Base-by-base conservation (phyloP, 495 filamentous ascomycete species). In the Annulohypoxylon moriforme region DNA sequence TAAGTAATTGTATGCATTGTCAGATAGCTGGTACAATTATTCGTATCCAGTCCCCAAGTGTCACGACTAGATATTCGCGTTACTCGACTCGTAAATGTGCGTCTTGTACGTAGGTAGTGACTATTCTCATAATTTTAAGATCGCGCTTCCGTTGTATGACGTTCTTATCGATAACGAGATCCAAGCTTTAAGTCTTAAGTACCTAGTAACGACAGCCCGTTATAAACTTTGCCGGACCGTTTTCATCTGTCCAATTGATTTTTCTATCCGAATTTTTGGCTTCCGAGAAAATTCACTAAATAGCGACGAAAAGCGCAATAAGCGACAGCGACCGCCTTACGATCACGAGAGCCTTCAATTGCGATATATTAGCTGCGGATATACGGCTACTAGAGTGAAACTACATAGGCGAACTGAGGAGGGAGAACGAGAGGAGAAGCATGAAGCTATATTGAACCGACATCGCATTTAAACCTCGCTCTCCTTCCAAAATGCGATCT, bases 201-300 rank as follows among this genome's bases (percentile, higher is more conserved):
- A n/a, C n/a, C n/a, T n/a, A n/a, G 27, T 29, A 29, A 29, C 20
- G 11, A 14, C 20, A 49, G 36, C 36, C 36, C 13, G 36, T 14
- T 11, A 40, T 1, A 16, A 14, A 16, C n/a, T 47, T 34, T 22
- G 34, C 57, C 65, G 47, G 64, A 10, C 47, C 47, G 64, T 53
- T 53, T 24, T 9, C 34, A 52, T 18, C 34, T 68, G 34, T 50
- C 16, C 36, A 68, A 68, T 62, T 56, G 47, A 55, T 18, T 20
- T 42, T 68, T n/a, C 31, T 18, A 27, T 58, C 50, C 40, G 57
- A 66, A 67, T 67, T 67, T 67, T 72, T 63, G 29, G 40, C 56
- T 22, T 52, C 24, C 27, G 16, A 61, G 40, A 60, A 71, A 34
- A 50, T 57, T 67, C 68, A 71, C 42, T 7, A 58, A 58, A 36